Evolutionary conservation across 495 filamentous ascomycete species (phyloP).

Genomic region (Xylaria nigripes): DNA sequence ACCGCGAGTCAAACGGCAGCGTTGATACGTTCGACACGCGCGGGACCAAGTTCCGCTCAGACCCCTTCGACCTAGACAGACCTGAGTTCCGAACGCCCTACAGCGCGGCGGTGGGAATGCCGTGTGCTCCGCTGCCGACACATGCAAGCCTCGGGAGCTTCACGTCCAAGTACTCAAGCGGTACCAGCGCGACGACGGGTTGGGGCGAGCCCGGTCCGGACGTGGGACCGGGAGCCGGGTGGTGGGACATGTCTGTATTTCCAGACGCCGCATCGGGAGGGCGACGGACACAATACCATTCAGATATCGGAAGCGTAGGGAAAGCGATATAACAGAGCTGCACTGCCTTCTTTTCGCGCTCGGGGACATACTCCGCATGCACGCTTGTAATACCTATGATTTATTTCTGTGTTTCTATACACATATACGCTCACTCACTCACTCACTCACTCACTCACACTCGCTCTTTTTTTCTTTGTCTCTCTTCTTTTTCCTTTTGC

Average conservation of each 20-base stretch:
- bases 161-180: conserved; percentile 40
- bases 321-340: conserved; percentile 29
- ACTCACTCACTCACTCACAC: too few relatives aligned
- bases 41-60: conserved; percentile 50
- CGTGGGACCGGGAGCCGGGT: conserved; percentile 31
- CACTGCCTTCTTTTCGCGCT: neutral
- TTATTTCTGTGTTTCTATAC: too few relatives aligned
- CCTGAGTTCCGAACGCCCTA: conserved; percentile 37
- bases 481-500: too few relatives aligned
- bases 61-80: conserved; percentile 58
- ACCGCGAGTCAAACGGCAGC: conserved; percentile 30
- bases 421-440: too few relatives aligned
- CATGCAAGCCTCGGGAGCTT: conserved; percentile 30
- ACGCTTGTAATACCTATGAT: too few relatives aligned
- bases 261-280: conserved; percentile 14
- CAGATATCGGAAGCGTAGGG: conserved; percentile 26
- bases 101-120: conserved; percentile 15
- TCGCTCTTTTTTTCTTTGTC: too few relatives aligned
- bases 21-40: conserved; percentile 22
- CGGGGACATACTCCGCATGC: too few relatives aligned
- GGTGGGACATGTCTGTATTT: conserved; percentile 23
- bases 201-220: conserved; percentile 49
- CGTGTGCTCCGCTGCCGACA: conserved; percentile 14
- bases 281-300: neutral
- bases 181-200: conserved; percentile 32